phyloP scores from a whole-genome alignment of 345 rosid species.

The Eucalyptus grandis region DNA sequence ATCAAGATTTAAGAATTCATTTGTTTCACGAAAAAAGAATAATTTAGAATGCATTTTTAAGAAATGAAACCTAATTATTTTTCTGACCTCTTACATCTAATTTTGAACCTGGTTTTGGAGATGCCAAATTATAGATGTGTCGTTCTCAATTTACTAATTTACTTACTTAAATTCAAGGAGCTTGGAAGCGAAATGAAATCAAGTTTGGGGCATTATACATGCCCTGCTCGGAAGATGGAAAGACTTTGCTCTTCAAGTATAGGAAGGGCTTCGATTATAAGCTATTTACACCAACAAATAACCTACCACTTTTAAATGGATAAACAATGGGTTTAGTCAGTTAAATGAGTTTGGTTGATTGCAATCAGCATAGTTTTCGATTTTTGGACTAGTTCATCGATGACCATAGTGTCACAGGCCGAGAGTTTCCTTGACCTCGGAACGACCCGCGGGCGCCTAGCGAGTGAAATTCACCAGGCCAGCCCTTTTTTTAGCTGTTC shows the following conservation, averaged over 20 bases:
- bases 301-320: background rate
- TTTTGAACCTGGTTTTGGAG: background rate
- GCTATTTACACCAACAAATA: background rate
- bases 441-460: too few species aligned
- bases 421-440: too few species aligned
- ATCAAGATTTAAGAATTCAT: background rate
- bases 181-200: background rate
- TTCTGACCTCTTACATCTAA: background rate
- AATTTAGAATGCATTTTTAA: too few species aligned
- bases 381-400: background rate
- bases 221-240: background rate
- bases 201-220: background rate
- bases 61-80: fast-evolving
- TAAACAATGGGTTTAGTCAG: background rate
- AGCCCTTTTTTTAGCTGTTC: too few species aligned
- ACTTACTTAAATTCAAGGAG: background rate
- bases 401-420: background rate
- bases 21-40: too few species aligned
- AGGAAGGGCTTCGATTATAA: background rate
- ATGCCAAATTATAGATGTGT: background rate
- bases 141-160: background rate
- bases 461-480: too few species aligned
- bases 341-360: background rate
- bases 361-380: background rate
- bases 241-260: background rate